A percentile compares a stretch with the other conserved stretches of the same genome.
Evolutionary conservation across 179 eudicot species (phyloP).

Genomic region (Spinacia oleracea): DNA sequence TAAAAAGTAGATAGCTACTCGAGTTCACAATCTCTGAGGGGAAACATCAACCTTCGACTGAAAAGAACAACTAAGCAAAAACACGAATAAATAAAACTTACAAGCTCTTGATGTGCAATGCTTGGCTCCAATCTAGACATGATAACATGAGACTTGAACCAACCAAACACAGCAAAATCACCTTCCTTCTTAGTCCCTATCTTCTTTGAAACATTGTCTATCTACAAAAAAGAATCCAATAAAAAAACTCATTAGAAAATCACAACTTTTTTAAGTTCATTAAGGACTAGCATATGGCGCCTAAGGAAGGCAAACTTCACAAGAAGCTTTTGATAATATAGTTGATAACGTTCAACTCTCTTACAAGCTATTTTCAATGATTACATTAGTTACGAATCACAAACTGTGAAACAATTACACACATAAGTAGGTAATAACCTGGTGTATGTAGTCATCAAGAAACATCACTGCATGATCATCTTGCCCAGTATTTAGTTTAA

Average conservation of each 20-base stretch:
- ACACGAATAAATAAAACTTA: slow-evolving; percentile 38
- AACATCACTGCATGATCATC: slow-evolving; percentile 99
- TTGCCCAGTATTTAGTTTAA: slow-evolving; percentile 93
- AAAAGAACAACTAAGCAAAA: not conserved
- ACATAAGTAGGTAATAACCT: slow-evolving; percentile 45
- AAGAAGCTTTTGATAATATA: slow-evolving; percentile 1
- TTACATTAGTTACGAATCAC: not conserved
- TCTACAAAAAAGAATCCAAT: slow-evolving; percentile 42
- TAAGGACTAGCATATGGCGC: slow-evolving; percentile 6
- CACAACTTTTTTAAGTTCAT: not conserved
- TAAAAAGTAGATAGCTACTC: not conserved
- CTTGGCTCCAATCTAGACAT: slow-evolving; percentile 78
- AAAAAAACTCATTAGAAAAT: slow-evolving; percentile 11
- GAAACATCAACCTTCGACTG: not conserved
- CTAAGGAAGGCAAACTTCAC: not conserved
- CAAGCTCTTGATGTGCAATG: slow-evolving; percentile 87
- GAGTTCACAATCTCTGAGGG: not conserved
- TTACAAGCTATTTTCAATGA: not conserved
- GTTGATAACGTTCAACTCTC: not conserved
- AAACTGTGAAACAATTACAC: not conserved
- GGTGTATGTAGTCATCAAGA: slow-evolving; percentile 75
- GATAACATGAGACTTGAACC: slow-evolving; percentile 81
- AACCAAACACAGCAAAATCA: slow-evolving; percentile 62
- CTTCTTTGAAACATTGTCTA: slow-evolving; percentile 59
- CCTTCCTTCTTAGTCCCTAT: slow-evolving; percentile 56